phyloP scores from a whole-genome alignment of 805 yeast species.

The Zygotorulaspora chibaensis region DNA sequence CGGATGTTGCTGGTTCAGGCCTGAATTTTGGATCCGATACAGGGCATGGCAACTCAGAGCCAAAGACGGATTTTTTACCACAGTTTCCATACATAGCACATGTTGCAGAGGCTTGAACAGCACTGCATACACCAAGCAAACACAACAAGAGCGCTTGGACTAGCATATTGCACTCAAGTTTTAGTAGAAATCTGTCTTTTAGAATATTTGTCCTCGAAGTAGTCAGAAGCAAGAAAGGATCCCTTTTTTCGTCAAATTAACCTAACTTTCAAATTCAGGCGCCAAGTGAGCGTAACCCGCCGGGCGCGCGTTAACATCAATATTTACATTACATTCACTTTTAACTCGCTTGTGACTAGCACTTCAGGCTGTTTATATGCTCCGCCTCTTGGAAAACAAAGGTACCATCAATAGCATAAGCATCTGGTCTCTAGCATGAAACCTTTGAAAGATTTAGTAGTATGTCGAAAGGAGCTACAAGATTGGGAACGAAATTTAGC shows the following conservation, averaged over 20 bases:
- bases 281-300: too few relatives aligned
- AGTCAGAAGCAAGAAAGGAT: not conserved
- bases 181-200: too few relatives aligned
- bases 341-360: too few relatives aligned
- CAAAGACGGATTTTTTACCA: conserved; percentile 78
- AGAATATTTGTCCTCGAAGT: not conserved
- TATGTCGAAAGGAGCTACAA: conserved; percentile 28
- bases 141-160: conserved; percentile 3
- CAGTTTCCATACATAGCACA: conserved; percentile 48
- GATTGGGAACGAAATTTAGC: conserved; percentile 25
- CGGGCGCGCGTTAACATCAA: too few relatives aligned
- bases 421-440: conserved; percentile 16
- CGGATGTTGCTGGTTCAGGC: conserved; percentile 39
- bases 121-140: conserved; percentile 10
- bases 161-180: conserved; percentile 1
- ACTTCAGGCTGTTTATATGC: not conserved
- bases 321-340: too few relatives aligned
- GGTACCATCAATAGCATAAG: not conserved
- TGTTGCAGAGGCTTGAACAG: conserved; percentile 10
- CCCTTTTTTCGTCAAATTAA: not conserved
- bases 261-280: too few relatives aligned
- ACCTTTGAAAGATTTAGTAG: conserved; percentile 25
- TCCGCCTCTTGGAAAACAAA: not conserved
- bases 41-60: conserved; percentile 76
- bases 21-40: conserved; percentile 45